These are phyloP conservation scores for Dissoconium aciculare DNA, from an alignment of 2,329 filamentous ascomycete species.

Conservation along the genomic window DNA sequence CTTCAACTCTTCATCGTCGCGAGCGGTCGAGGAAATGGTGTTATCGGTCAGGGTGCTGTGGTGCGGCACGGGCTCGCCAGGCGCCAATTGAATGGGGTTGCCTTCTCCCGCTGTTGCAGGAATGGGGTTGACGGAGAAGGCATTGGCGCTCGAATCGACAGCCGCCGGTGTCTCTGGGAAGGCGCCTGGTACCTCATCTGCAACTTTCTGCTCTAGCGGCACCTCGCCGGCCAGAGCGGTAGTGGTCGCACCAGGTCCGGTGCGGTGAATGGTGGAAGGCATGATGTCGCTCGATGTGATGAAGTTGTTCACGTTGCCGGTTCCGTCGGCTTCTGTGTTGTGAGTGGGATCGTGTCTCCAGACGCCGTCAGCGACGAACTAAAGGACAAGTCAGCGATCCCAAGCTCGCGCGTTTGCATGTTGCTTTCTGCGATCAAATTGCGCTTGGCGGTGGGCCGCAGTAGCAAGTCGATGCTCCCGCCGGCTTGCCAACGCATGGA, in stretches of 20 bases:
- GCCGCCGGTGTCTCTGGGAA: conserved; percentile 58
- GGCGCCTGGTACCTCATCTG: conserved; percentile 41
- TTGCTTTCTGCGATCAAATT: no score
- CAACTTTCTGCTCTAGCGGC: conserved; percentile 35
- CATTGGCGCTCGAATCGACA: conserved; percentile 23
- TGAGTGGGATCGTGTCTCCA: conserved; percentile 75
- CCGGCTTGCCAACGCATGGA: no score
- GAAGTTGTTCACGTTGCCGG: conserved; percentile 87
- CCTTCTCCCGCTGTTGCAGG: conserved; percentile 44
- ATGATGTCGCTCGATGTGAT: conserved; percentile 59
- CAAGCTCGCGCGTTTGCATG: no score
- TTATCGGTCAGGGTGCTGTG: conserved; percentile 47
- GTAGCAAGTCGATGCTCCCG: no score
- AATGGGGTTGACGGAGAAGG: conserved; percentile 43
- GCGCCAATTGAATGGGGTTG: conserved; percentile 65
- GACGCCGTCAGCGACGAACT: conserved; percentile 90
- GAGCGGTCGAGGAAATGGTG: conserved; percentile 50
- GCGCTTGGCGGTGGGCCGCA: no score
- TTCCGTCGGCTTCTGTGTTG: conserved; percentile 66
- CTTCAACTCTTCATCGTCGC: conserved; percentile 51
- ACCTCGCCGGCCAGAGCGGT: conserved; percentile 53
- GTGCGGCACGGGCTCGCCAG: conserved; percentile 70
- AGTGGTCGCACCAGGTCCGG: conserved; percentile 56
- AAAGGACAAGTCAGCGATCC: conserved; percentile 7
- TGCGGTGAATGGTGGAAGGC: conserved; percentile 46